Percentiles rank a stretch among this genome's conserved stretches.
These are phyloP conservation scores for Articulospora tetracladia DNA, from an alignment of 495 filamentous ascomycete genomes.

Conservation along the genomic window DNA sequence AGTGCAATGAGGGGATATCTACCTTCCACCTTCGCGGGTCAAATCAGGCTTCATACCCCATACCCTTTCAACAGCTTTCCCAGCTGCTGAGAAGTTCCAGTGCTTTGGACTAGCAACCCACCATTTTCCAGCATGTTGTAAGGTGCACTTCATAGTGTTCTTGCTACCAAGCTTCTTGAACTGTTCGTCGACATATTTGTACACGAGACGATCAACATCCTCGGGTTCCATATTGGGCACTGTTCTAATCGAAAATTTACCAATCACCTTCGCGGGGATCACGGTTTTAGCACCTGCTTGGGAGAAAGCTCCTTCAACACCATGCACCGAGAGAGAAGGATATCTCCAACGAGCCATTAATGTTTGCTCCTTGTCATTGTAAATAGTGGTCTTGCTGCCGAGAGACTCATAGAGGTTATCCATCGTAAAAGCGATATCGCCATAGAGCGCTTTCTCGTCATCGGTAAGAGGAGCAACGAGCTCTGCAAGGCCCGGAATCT, in stretches of 20 bases:
- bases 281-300: conserved; percentile 95
- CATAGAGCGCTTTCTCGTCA: conserved; percentile 83
- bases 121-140: conserved; percentile 93
- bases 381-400: conserved; percentile 81
- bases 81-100: conserved; percentile 94
- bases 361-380: conserved; percentile 77
- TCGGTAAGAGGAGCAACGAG: conserved; percentile 83
- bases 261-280: conserved; percentile 94
- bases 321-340: conserved; percentile 93
- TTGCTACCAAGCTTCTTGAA: conserved; percentile 85
- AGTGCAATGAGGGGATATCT: conserved; percentile 27
- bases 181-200: conserved; percentile 69
- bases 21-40: conserved; percentile 92
- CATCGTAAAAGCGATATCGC: conserved; percentile 89
- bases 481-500: conserved; percentile 83
- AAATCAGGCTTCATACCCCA: conserved; percentile 92
- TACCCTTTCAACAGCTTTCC: conserved; percentile 88
- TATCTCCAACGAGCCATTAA: conserved; percentile 95
- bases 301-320: conserved; percentile 93
- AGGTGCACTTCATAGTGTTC: conserved; percentile 76
- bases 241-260: conserved; percentile 97
- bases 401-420: conserved; percentile 87
- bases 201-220: conserved; percentile 79
- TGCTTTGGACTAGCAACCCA: conserved; percentile 96
- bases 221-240: conserved; percentile 96